Evolutionary conservation across 148 eudicot species (phyloP).

Genomic region (Camellia granthamiana): DNA sequence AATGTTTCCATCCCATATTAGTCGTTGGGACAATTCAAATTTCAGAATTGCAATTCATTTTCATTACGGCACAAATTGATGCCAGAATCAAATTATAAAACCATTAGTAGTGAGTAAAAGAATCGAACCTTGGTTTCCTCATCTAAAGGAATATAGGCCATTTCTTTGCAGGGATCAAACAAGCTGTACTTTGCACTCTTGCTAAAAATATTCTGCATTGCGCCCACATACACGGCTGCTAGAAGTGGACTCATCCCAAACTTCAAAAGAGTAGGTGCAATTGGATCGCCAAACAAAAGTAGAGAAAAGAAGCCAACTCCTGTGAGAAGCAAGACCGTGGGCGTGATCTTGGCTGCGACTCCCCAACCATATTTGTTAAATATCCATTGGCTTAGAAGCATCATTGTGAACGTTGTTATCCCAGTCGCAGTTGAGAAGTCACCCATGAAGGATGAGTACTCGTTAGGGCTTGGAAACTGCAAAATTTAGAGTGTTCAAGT

Average conservation of each 20-base stretch:
- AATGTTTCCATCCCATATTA: not conserved
- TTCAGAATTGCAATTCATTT: not conserved
- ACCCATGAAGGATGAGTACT: constrained; percentile 98
- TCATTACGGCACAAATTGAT: not conserved
- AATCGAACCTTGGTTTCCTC: constrained; percentile 84
- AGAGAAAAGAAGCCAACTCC: constrained; percentile 96
- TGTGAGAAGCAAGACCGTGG: constrained; percentile 81
- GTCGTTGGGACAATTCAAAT: not conserved
- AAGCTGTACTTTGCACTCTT: constrained; percentile 99
- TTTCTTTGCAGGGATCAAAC: constrained; percentile 99
- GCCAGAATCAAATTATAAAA: not conserved
- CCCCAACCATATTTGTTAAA: constrained; percentile 99
- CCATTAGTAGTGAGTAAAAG: not conserved
- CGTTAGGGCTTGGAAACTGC: constrained; percentile 98
- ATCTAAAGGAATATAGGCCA: constrained; percentile 99
- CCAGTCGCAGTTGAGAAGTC: constrained; percentile 99
- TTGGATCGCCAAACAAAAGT: constrained; percentile 72
- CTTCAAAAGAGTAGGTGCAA: constrained; percentile 62
- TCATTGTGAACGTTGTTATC: constrained; percentile 89
- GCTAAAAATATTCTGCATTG: constrained; percentile 96
- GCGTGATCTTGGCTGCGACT: constrained; percentile 92
- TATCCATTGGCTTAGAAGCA: constrained; percentile 92
- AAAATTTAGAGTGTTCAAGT: not conserved
- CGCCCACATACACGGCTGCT: constrained; percentile 97
- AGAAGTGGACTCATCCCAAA: constrained; percentile 93